A percentile compares a stretch with the other conserved stretches of the same genome.
phyloP scores from a whole-genome alignment of 2,329 filamentous ascomycete genomes.

The Sarocladium kiliense region DNA sequence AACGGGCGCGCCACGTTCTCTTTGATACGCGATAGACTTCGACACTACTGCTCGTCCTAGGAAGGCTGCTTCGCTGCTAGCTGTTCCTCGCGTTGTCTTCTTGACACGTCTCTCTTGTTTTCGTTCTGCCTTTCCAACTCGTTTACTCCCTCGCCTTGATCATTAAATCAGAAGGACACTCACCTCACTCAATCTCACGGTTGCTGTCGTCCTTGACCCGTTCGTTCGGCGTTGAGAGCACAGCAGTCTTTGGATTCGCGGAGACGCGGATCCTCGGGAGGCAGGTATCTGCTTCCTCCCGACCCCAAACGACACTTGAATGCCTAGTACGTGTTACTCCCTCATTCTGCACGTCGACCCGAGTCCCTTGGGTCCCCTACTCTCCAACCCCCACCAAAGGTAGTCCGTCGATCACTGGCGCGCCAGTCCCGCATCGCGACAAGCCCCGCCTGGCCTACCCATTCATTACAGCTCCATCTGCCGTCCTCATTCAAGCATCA shows the following conservation, averaged over 20 bases:
- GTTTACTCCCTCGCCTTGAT: background rate
- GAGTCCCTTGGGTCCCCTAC: slow-evolving; percentile 9
- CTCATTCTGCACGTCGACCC: slow-evolving; percentile 12
- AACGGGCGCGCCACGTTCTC: background rate
- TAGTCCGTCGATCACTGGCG: slow-evolving; percentile 2
- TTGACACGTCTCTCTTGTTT: background rate
- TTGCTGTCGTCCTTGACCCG: slow-evolving; percentile 4
- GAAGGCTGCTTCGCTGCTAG: slow-evolving; percentile 9
- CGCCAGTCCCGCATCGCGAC: background rate
- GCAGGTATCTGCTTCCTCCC: slow-evolving; percentile 26
- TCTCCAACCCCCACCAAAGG: slow-evolving; percentile 12
- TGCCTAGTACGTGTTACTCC: slow-evolving; percentile 26
- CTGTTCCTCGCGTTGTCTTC: background rate
- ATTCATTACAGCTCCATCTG: background rate
- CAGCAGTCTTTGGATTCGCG: slow-evolving; percentile 12
- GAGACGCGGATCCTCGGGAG: slow-evolving; percentile 21
- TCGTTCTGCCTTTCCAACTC: background rate
- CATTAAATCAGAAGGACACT: too few relatives aligned
- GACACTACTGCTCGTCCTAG: background rate
- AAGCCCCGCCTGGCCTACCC: background rate
- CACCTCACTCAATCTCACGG: too few relatives aligned
- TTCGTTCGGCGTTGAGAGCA: slow-evolving; percentile 4
- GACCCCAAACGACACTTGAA: slow-evolving; percentile 26
- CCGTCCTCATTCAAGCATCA: slow-evolving; percentile 11
- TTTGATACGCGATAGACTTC: slow-evolving; percentile 7